Percentiles rank a stretch among this genome's conserved stretches.
These are phyloP conservation scores for Penicillium tannophilum DNA, from an alignment of 495 filamentous ascomycete genomes.

Conservation along the genomic window DNA sequence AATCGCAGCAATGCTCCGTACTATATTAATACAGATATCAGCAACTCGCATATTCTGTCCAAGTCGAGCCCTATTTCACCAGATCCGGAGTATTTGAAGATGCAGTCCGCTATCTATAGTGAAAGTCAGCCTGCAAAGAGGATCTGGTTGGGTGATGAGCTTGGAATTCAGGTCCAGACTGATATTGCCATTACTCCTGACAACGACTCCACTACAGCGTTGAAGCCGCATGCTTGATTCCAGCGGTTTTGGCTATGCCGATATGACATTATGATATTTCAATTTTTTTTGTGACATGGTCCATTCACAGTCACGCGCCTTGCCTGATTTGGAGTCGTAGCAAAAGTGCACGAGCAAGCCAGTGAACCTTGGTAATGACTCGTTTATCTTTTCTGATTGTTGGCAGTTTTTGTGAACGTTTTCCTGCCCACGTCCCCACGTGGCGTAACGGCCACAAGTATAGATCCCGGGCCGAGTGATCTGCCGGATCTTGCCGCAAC, in stretches of 20 bases:
- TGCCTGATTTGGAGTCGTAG: too few species aligned
- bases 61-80: constrained; percentile 31
- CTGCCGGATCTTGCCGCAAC: too few species aligned
- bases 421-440: too few species aligned
- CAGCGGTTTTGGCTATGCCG: background rate
- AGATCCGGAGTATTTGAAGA: constrained; percentile 34
- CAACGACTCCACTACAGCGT: constrained; percentile 17
- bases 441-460: too few species aligned
- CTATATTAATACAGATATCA: constrained; percentile 36
- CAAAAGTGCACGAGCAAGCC: too few species aligned
- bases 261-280: constrained; percentile 25
- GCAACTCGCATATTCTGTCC: constrained; percentile 29
- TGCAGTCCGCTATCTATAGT: constrained; percentile 29
- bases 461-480: too few species aligned
- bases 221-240: background rate
- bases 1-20: constrained; percentile 26
- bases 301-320: background rate
- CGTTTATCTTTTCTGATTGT: too few species aligned
- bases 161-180: constrained; percentile 37
- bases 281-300: background rate
- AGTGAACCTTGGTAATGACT: too few species aligned
- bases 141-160: constrained; percentile 19
- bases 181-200: constrained; percentile 28
- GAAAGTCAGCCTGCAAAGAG: constrained; percentile 13
- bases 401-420: background rate